Evolutionary conservation across 2,329 filamentous ascomycete species (phyloP), one percentile per base, ranked within the genome.

Genomic region (Pyrenophora tritici-repentis): DNA sequence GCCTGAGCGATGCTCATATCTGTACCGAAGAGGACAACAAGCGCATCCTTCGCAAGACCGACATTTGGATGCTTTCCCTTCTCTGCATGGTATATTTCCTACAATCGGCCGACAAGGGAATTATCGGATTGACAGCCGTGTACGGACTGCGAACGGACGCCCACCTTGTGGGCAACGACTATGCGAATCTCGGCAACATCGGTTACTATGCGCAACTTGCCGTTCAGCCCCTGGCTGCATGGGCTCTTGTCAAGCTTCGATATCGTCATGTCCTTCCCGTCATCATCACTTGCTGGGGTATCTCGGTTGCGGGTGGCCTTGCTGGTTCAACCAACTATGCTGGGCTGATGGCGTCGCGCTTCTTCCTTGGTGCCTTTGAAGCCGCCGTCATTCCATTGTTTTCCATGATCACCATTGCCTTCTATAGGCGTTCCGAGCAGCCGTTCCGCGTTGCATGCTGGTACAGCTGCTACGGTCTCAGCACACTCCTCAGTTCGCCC

Each of bases 391-490:
- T 62, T 22, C 64, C 64, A 1, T 45, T 65, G 1, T 67, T 67
- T 49, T 62, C 63, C 1, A 62, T 66, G 39, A 65, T 67, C 35
- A 67, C 62, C 13, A 62, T 62, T 8, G 59, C 57, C 2, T 67
- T 65, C 32, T 64, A 64, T 40, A 53, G 56, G 8, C 60, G 61
- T 32, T 59, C 60, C 0, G 61, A 64, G 42, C 59, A 63, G 41
- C 61, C 61, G 5, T 61, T 63, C 41, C 47, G 51, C 4, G 50
- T 51, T 26, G 42, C 42, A 5, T 80, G 87, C 51, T 89, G 86
- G 86, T 88, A 87, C 72, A 80, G 76, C 44, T 87, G 86, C 73
- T 86, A 86, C 56, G 84, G 84, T 5, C 79, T 81, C 42, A 84
- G 81, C 1, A 83, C 68, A 6, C 81, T 87, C 10, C 72, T 86